phyloP scores from a whole-genome alignment of 2,329 filamentous ascomycete species.

The Hymenoscyphus scutula region DNA sequence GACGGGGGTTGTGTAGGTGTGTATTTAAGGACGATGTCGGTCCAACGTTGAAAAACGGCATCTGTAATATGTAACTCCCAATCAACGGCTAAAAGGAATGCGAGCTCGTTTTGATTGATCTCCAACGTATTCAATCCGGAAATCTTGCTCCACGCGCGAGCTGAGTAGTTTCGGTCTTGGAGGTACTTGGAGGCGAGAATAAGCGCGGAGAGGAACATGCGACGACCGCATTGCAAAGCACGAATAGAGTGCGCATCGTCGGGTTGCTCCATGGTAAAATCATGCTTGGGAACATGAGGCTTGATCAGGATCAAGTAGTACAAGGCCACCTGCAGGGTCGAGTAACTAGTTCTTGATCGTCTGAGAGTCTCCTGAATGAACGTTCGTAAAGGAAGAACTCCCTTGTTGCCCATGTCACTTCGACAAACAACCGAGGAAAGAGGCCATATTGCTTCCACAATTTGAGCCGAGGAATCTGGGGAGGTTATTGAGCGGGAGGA shows the following conservation, averaged over 20 bases:
- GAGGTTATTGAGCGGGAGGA: constrained; percentile 37
- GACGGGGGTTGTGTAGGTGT: constrained; percentile 58
- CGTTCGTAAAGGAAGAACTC: constrained; percentile 83
- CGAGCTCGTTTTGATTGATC: constrained; percentile 95
- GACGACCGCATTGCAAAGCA: constrained; percentile 89
- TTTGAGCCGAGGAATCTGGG: constrained; percentile 92
- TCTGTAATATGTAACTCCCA: constrained; percentile 96
- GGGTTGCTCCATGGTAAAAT: constrained; percentile 84
- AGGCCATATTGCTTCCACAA: constrained; percentile 97
- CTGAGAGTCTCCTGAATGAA: constrained; percentile 98
- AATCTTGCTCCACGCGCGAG: constrained; percentile 98
- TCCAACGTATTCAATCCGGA: constrained; percentile 90
- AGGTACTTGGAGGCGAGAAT: constrained; percentile 97
- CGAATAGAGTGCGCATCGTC: constrained; percentile 69
- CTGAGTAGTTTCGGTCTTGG: constrained; percentile 96
- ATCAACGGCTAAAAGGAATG: constrained; percentile 83
- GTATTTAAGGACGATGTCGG: constrained; percentile 83
- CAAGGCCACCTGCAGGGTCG: constrained; percentile 91
- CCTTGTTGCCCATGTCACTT: constrained; percentile 68
- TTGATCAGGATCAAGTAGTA: constrained; percentile 97
- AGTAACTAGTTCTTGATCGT: constrained; percentile 94
- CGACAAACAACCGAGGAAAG: constrained; percentile 77
- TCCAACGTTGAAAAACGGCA: constrained; percentile 86
- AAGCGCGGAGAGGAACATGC: constrained; percentile 93
- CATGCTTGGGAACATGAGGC: constrained; percentile 76